These are phyloP conservation scores for Sporothrix pseudoabietina DNA, from an alignment of 2,329 filamentous ascomycete species.

Conservation along the genomic window DNA sequence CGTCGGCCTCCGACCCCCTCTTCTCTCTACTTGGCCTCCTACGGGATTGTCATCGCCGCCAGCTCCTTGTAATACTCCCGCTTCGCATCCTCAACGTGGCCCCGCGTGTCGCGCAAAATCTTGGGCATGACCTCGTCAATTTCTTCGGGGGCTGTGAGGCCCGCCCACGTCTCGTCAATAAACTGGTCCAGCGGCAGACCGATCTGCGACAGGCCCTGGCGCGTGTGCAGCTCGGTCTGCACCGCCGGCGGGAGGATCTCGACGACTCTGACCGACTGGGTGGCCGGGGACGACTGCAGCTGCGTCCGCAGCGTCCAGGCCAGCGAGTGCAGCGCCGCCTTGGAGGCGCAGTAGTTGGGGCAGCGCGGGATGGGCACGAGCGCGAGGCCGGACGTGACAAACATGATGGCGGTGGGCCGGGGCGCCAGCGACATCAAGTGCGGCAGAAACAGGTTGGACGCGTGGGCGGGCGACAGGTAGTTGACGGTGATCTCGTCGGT, in stretches of 20 bases:
- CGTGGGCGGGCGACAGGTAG: conserved; percentile 36
- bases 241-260: conserved; percentile 54
- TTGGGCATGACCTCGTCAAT: conserved; percentile 38
- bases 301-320: conserved; percentile 39
- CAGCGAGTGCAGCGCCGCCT: conserved; percentile 52
- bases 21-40: neutral
- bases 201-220: conserved; percentile 42
- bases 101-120: conserved; percentile 28
- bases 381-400: conserved; percentile 43
- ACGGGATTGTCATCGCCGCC: neutral
- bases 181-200: conserved; percentile 41
- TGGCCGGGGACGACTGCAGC: conserved; percentile 40
- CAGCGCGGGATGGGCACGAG: conserved; percentile 51
- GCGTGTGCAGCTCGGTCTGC: conserved; percentile 53
- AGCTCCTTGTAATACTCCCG: conserved; percentile 33
- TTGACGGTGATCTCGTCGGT: conserved; percentile 36
- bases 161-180: conserved; percentile 49
- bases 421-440: conserved; percentile 44
- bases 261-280: conserved; percentile 46
- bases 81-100: conserved; percentile 34
- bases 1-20: neutral
- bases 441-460: conserved; percentile 36
- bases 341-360: conserved; percentile 57
- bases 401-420: conserved; percentile 33
- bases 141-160: conserved; percentile 46